A percentile compares a stretch with the other conserved stretches of the same genome.
Conservation (phyloP, 805 yeast genomes). For the Blastobotrys parvus region DNA sequence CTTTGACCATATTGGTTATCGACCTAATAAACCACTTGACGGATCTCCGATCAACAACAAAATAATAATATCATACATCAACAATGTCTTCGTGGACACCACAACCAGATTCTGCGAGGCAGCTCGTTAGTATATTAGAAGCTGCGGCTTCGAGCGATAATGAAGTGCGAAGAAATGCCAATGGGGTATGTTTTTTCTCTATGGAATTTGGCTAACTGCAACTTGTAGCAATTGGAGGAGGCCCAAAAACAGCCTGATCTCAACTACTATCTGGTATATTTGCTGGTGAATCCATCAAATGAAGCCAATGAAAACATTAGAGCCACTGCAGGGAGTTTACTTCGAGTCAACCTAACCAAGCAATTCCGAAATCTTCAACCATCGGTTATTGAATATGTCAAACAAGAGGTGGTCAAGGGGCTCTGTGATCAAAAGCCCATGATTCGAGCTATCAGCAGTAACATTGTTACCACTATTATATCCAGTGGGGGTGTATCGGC, state of each 20-base stretch:
- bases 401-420: constrained; percentile 36
- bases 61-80: background rate
- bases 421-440: constrained; percentile 46
- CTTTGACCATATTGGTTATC: too few species aligned
- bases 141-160: constrained; percentile 63
- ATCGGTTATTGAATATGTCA: constrained; percentile 38
- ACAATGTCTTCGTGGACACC: constrained; percentile 48
- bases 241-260: constrained; percentile 70
- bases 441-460: constrained; percentile 84
- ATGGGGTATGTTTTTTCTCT: constrained; percentile 31
- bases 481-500: constrained; percentile 52
- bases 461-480: constrained; percentile 76
- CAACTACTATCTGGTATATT: constrained; percentile 67
- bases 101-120: constrained; percentile 49
- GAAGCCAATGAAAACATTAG: constrained; percentile 48
- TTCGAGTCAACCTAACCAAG: constrained; percentile 60
- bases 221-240: constrained; percentile 44
- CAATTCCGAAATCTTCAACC: constrained; percentile 22
- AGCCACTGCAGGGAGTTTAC: constrained; percentile 80
- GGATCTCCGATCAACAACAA: too few species aligned
- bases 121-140: constrained; percentile 55
- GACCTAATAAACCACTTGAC: too few species aligned
- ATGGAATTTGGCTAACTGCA: too few species aligned
- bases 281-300: constrained; percentile 48
- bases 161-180: constrained; percentile 53